Conservation (phyloP, 768 basidiomycete genomes). For the Clitopilus passeckerianus region DNA sequence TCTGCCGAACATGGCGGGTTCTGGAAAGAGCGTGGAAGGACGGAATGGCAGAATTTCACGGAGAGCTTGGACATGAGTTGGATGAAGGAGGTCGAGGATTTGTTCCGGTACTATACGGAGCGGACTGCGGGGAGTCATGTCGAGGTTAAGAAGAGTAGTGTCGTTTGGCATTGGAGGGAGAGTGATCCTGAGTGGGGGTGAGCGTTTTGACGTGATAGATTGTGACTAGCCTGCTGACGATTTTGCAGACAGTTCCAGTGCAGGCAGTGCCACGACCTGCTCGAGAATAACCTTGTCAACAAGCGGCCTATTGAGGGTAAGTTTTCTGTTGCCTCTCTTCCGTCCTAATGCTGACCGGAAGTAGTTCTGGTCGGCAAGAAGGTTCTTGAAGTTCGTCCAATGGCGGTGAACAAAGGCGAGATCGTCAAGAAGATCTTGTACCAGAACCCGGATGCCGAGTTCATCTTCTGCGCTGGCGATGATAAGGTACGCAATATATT, state of each 20-base stretch:
- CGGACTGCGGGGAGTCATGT: conserved; percentile 93
- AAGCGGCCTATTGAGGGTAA: conserved; percentile 91
- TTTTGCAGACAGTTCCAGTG: conserved; percentile 77
- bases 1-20: conserved; percentile 96
- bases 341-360: background rate
- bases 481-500: conserved; percentile 81
- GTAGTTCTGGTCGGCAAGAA: conserved; percentile 94
- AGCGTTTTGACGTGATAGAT: conserved; percentile 23
- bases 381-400: conserved; percentile 94
- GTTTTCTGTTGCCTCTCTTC: conserved; percentile 8
- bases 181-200: conserved; percentile 96
- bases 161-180: conserved; percentile 96
- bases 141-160: conserved; percentile 94
- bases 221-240: background rate
- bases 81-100: conserved; percentile 93
- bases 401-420: conserved; percentile 98
- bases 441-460: conserved; percentile 89
- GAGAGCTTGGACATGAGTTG: conserved; percentile 92
- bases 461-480: conserved; percentile 97
- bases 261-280: conserved; percentile 91
- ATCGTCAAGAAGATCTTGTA: conserved; percentile 95
- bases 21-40: conserved; percentile 64
- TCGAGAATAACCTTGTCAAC: conserved; percentile 91
- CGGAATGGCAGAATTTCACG: conserved; percentile 86
- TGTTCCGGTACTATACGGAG: conserved; percentile 96